Base-by-base conservation (phyloP, 2,329 filamentous ascomycete species). In the Fusarium buxicola region DNA sequence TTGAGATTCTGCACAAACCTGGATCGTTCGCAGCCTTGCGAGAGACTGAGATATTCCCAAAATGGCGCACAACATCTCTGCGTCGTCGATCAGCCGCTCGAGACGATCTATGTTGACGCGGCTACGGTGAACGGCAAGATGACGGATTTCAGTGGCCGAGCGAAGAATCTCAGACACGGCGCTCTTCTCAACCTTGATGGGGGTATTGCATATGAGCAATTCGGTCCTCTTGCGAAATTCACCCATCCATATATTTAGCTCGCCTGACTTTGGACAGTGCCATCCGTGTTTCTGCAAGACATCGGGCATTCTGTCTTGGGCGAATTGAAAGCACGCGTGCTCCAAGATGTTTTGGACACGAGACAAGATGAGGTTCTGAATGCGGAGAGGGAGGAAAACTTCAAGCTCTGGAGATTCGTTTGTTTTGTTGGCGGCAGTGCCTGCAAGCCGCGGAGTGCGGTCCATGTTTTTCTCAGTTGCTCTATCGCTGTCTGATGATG, bases 61-160 rank as follows among this genome's bases (percentile, higher is more conserved):
- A 1, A 56, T 13, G 8, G n/a, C n/a, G 13, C 49, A 51, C 5
- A 64, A 13, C 1, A 9, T 25, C 2, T 41, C 15, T 1, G 55
- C 60, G 7, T 64, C 32, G 6, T 28, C 30, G 8, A 63, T 12
- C 10, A 55, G 16, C 4, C 13, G 5, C 1, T 28, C 11, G 7
- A 57, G 8, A 3, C 25, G 6, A 3, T 34, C 7, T n/a, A 15
- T 6, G 13, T 32, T 8, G 25, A n/a, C 6, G 7, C 21, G 0
- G 2, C 39, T 11, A 2, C 60, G 50, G 9, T 65, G 61, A 8
- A 64, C 60, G n/a, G 46, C 47, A 8, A 24, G 4, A 6, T 64
- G 35, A 1, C 61, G 60, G 11, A 65, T 61, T 1, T 25, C 13
- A 1, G 16, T 57, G 11, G 13, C 43, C 2, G 45, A 30, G 2